Conservation (phyloP, 2,329 filamentous ascomycete species). For the Paraphoma sp. region DNA sequence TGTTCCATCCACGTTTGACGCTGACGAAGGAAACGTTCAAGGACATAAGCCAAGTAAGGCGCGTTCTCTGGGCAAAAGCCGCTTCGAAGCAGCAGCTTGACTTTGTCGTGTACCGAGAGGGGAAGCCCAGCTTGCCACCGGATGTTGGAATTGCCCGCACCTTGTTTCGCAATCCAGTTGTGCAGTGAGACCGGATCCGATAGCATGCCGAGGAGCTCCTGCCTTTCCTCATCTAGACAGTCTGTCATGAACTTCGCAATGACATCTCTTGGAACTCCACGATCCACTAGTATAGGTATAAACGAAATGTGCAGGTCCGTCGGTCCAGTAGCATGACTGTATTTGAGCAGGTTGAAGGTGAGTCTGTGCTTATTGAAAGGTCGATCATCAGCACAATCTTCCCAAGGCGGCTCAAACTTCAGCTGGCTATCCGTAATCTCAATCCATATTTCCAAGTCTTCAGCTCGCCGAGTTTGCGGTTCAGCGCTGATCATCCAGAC, state of each 20-base stretch:
- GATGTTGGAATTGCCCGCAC: constrained; percentile 29
- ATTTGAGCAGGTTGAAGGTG: constrained; percentile 69
- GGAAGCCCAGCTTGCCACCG: constrained; percentile 37
- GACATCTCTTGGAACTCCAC: constrained; percentile 55
- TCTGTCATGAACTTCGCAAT: constrained; percentile 60
- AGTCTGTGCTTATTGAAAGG: constrained; percentile 58
- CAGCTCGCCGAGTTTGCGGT: constrained; percentile 49
- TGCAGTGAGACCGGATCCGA: constrained; percentile 62
- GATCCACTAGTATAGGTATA: constrained; percentile 70
- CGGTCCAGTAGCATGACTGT: constrained; percentile 55
- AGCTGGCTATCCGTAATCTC: constrained; percentile 69
- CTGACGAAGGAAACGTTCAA: constrained; percentile 56
- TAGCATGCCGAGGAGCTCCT: constrained; percentile 60
- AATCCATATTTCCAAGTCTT: constrained; percentile 65
- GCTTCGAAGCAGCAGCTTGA: constrained; percentile 43
- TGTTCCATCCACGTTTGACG: constrained; percentile 62
- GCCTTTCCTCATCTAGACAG: constrained; percentile 61
- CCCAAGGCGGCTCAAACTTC: constrained; percentile 66
- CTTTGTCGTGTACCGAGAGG: constrained; percentile 26
- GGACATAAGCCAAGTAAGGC: constrained; percentile 57
- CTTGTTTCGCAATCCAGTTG: constrained; percentile 48
- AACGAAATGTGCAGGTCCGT: constrained; percentile 72
- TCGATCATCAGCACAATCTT: constrained; percentile 52
- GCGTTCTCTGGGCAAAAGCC: constrained; percentile 64
- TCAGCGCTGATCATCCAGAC: constrained; percentile 71